Evolutionary conservation across 176 grass and related monocot species (phyloP).

Genomic region (Oryza glaberrima): DNA sequence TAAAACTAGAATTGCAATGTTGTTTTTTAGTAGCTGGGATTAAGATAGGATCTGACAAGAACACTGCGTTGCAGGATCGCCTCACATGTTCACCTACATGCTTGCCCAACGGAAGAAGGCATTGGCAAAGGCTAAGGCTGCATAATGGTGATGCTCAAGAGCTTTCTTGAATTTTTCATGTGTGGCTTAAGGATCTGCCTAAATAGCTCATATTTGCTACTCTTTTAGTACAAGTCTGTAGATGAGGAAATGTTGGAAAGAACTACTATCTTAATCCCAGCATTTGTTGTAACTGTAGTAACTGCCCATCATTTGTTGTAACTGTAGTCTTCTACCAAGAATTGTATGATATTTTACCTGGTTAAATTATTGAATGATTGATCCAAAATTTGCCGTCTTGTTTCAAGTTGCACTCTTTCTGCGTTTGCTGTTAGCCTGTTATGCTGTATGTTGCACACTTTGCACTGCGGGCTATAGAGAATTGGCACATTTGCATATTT

Average conservation of each 20-base stretch:
- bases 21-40: neutral
- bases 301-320: neutral
- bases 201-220: neutral
- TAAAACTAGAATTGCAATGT: neutral
- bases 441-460: too few species aligned
- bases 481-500: too few species aligned
- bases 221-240: neutral
- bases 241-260: neutral
- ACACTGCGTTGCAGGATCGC: slow-evolving; percentile 31
- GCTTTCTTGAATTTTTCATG: neutral
- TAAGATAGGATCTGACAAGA: slow-evolving; percentile 1
- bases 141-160: neutral
- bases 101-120: slow-evolving; percentile 59
- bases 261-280: neutral
- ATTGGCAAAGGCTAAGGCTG: slow-evolving; percentile 31
- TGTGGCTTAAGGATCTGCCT: neutral
- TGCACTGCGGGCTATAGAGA: too few species aligned
- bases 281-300: neutral
- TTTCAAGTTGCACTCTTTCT: neutral
- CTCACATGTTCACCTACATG: slow-evolving; percentile 54
- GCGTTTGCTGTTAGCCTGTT: too few species aligned
- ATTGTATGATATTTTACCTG: neutral
- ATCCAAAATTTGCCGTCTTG: neutral
- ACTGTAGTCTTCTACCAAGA: neutral
- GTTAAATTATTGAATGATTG: neutral